phyloP scores from a whole-genome alignment of 2,329 filamentous ascomycete species.

The Madurella fahalii region DNA sequence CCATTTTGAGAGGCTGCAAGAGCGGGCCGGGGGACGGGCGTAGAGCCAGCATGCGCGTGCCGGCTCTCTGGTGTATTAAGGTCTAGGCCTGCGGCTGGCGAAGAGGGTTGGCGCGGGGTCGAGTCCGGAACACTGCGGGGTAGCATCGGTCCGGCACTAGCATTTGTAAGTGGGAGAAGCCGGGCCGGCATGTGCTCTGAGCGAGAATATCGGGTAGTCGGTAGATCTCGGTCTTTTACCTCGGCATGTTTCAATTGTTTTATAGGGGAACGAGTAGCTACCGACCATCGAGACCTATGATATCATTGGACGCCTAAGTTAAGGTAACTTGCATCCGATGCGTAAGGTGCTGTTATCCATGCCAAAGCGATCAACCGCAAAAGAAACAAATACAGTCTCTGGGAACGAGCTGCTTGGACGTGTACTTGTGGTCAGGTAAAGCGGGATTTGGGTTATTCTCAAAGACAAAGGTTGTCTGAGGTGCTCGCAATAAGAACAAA shows the following conservation, averaged over 20 bases:
- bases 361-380: too few species aligned
- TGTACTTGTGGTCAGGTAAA: too few species aligned
- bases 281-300: too few species aligned
- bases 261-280: too few species aligned
- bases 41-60: not conserved
- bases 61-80: not conserved
- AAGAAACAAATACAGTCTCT: too few species aligned
- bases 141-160: constrained; percentile 2
- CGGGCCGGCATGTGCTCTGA: constrained; percentile 4
- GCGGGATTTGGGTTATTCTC: too few species aligned
- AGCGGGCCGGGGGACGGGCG: not conserved
- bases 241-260: not conserved
- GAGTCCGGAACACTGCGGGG: constrained; percentile 4
- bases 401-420: too few species aligned
- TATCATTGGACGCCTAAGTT: too few species aligned
- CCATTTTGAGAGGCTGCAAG: constrained; percentile 45
- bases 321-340: too few species aligned
- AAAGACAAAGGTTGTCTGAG: too few species aligned
- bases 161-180: not conserved
- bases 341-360: too few species aligned
- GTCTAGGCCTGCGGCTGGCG: not conserved
- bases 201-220: not conserved
- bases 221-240: not conserved
- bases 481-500: too few species aligned
- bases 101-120: constrained; percentile 1